Conservation (phyloP, 2,329 filamentous ascomycete genomes). For the Xylaria sp. region DNA sequence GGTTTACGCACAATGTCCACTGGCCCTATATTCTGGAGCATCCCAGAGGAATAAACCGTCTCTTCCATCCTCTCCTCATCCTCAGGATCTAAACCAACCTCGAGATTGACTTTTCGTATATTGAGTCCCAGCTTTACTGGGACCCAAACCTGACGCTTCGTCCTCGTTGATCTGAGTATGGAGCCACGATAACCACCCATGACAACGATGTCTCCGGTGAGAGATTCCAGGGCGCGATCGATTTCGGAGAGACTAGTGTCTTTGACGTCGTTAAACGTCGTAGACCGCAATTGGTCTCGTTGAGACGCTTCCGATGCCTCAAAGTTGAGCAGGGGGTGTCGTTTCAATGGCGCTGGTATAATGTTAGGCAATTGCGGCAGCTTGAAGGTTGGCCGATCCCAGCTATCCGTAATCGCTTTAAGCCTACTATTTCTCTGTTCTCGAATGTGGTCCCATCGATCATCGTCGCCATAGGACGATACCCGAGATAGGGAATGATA, state of each 20-base stretch:
- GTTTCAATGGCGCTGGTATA: constrained; percentile 44
- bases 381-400: constrained; percentile 79
- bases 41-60: constrained; percentile 82
- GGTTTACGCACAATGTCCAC: constrained; percentile 69
- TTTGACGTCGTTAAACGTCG: constrained; percentile 33
- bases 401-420: constrained; percentile 88
- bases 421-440: constrained; percentile 87
- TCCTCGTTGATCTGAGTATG: constrained; percentile 80
- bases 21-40: constrained; percentile 89
- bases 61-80: constrained; percentile 86
- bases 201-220: constrained; percentile 85
- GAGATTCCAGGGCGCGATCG: constrained; percentile 64
- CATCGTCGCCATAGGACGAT: constrained; percentile 84
- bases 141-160: constrained; percentile 89
- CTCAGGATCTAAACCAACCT: constrained; percentile 79
- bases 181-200: constrained; percentile 92
- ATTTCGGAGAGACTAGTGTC: constrained; percentile 46
- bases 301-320: constrained; percentile 33
- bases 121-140: constrained; percentile 93
- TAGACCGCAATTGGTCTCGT: constrained; percentile 24
- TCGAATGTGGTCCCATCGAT: constrained; percentile 77
- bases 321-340: constrained; percentile 32
- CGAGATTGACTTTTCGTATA: constrained; percentile 87
- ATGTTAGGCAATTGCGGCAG: constrained; percentile 67
- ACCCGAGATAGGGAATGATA: constrained; percentile 77